Conservation (phyloP, 2,329 filamentous ascomycete genomes). For the Penicillium janthinellum region DNA sequence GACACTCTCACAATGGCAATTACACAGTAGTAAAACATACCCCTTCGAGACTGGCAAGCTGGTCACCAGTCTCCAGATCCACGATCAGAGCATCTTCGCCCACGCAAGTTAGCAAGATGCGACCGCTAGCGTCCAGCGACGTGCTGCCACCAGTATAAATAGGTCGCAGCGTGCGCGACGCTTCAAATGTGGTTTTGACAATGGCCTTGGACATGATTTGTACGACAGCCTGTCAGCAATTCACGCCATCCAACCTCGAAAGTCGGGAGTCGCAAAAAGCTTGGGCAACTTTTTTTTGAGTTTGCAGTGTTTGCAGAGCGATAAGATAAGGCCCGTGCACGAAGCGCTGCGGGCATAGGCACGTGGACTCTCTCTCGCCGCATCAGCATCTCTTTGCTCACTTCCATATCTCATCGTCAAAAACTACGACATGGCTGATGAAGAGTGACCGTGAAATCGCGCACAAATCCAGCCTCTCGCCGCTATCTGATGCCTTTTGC, state of each 20-base stretch:
- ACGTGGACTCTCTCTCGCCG: constrained; percentile 12
- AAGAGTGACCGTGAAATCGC: background rate
- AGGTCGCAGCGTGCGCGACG: constrained; percentile 78
- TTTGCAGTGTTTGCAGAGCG: constrained; percentile 38
- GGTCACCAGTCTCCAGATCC: constrained; percentile 77
- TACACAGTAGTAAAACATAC: constrained; percentile 53
- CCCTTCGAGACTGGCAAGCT: constrained; percentile 84
- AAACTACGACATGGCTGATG: background rate
- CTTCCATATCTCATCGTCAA: background rate
- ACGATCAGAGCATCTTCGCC: constrained; percentile 90
- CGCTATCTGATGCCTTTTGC: background rate
- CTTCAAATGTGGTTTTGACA: constrained; percentile 86
- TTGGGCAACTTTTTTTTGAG: constrained; percentile 42
- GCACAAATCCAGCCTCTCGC: background rate
- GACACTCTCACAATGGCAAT: constrained; percentile 8
- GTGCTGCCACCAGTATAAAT: constrained; percentile 92
- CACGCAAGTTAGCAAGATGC: constrained; percentile 83
- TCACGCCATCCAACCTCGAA: constrained; percentile 21
- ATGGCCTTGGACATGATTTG: constrained; percentile 53
- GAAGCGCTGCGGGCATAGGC: constrained; percentile 20
- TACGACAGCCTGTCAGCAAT: constrained; percentile 18
- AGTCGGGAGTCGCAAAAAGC: constrained; percentile 25
- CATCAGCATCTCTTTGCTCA: constrained; percentile 1
- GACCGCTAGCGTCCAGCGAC: constrained; percentile 76
- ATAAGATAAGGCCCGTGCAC: constrained; percentile 37